Conservation (phyloP, 257 asterid species). For the Nicotiana sylvestris region DNA sequence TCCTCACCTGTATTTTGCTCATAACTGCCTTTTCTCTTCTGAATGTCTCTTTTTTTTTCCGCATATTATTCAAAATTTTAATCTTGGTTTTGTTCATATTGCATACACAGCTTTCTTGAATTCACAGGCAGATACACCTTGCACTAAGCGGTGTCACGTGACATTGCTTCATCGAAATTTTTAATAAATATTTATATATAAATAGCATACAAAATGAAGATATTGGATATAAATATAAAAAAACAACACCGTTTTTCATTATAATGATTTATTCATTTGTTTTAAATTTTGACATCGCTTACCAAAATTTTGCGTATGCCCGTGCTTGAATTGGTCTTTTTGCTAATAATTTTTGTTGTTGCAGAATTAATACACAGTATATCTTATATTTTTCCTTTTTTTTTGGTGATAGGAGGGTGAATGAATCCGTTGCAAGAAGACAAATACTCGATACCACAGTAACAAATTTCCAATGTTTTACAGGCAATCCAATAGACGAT, state of each 20-base stretch:
- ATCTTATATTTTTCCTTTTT: not conserved
- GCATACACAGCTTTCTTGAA: not conserved
- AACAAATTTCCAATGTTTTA: constrained; percentile 17
- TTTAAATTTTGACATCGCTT: too few species aligned
- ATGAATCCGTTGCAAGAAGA: constrained; percentile 20
- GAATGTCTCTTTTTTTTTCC: too few species aligned
- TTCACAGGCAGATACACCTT: too few species aligned
- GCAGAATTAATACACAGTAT: not conserved
- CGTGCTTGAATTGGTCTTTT: not conserved
- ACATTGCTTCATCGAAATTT: too few species aligned
- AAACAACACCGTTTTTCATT: too few species aligned
- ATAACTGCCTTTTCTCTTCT: not conserved
- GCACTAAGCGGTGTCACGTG: too few species aligned
- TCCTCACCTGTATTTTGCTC: not conserved
- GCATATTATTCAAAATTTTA: too few species aligned
- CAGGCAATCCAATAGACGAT: constrained; percentile 33
- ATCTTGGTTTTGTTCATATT: not conserved
- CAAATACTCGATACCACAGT: not conserved
- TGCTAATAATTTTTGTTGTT: not conserved
- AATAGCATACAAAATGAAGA: too few species aligned
- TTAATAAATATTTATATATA: too few species aligned
- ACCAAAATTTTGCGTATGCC: too few species aligned
- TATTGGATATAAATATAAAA: too few species aligned
- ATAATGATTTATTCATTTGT: too few species aligned
- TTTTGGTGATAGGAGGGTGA: constrained; percentile 9